Conservation (phyloP, 192 early-diverging fungal species). For the Backusella parvicylindrica region DNA sequence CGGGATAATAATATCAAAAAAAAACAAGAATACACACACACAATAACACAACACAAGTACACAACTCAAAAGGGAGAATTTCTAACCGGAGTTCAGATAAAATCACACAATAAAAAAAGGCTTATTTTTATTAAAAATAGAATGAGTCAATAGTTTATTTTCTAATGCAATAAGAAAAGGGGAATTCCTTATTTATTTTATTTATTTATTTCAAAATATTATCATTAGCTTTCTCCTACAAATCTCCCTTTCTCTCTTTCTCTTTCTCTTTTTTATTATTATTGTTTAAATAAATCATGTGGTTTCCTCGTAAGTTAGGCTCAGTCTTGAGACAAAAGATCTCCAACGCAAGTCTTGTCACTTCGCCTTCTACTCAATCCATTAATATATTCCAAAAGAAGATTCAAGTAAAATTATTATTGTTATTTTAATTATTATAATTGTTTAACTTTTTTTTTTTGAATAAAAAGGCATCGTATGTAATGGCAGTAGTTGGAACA, state of each 20-base stretch:
- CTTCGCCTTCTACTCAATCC: background rate
- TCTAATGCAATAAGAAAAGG: background rate
- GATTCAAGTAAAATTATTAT: background rate
- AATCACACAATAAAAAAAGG: too few relatives aligned
- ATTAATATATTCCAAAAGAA: constrained; percentile 3
- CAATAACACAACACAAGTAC: too few relatives aligned
- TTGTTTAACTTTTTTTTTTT: background rate
- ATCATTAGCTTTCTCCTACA: background rate
- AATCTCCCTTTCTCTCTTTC: background rate
- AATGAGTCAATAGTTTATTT: background rate
- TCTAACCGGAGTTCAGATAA: background rate
- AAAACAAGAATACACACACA: background rate
- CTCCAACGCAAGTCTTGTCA: background rate
- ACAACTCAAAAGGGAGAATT: background rate
- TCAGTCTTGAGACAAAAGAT: background rate
- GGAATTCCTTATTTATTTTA: background rate
- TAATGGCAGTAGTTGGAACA: constrained; percentile 17
- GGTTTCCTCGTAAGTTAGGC: constrained; percentile 9
- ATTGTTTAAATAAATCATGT: background rate
- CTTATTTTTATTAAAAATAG: background rate
- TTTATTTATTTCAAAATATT: constrained; percentile 10
- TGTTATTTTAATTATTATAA: background rate
- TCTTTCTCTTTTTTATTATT: background rate
- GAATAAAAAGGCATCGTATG: constrained; percentile 3
- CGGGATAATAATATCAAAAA: background rate